These are phyloP conservation scores for Fraxinus xanthoxyloides DNA, from an alignment of 305 asterid species.

Conservation along the genomic window DNA sequence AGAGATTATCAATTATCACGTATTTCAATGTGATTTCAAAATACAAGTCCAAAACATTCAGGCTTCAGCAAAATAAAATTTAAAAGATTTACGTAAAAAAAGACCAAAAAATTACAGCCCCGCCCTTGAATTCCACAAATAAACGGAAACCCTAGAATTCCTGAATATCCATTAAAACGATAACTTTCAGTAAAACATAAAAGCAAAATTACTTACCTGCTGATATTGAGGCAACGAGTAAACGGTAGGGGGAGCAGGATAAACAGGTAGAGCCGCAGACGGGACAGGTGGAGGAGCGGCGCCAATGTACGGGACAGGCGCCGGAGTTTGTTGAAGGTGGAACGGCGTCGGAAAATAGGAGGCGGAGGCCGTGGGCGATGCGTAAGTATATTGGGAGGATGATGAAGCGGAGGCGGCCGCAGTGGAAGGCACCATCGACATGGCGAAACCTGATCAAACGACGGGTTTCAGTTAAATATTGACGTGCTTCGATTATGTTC, in stretches of 20 bases:
- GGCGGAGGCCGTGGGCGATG: constrained; percentile 34
- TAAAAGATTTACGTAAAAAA: neutral
- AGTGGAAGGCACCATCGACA: constrained; percentile 46
- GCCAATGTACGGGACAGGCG: constrained; percentile 52
- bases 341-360: constrained; percentile 89
- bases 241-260: constrained; percentile 28
- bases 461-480: constrained; percentile 9
- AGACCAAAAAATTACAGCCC: neutral
- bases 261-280: constrained; percentile 34
- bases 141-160: neutral
- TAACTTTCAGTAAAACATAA: neutral
- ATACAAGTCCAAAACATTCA: neutral
- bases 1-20: neutral
- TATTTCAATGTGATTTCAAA: neutral
- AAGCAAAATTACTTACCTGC: neutral
- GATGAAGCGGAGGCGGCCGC: constrained; percentile 40
- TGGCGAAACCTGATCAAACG: constrained; percentile 29
- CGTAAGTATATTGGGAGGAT: constrained; percentile 66
- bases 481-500: neutral
- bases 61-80: neutral
- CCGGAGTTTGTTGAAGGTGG: constrained; percentile 69
- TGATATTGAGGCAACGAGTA: neutral
- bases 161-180: neutral
- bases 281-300: constrained; percentile 54
- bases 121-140: neutral